Evolutionary conservation across 345 rosid genomes (phyloP).

Genomic region (Linum lewisii): DNA sequence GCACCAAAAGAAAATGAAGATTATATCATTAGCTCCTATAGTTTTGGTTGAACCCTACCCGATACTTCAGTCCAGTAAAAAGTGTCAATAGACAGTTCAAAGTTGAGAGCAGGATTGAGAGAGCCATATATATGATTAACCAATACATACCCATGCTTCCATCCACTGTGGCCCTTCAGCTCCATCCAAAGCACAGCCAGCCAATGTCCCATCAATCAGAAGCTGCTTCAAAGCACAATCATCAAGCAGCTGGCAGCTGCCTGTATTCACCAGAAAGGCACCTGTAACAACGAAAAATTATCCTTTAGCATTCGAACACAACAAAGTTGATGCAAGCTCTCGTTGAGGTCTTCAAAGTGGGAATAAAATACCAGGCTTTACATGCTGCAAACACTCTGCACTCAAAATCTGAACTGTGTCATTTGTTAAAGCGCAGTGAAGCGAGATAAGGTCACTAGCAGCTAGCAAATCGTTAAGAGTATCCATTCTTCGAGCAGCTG

Average conservation of each 20-base stretch:
- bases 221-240: slow-evolving; percentile 92
- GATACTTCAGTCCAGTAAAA: neutral
- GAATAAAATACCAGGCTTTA: slow-evolving; percentile 67
- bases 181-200: slow-evolving; percentile 97
- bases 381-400: slow-evolving; percentile 93
- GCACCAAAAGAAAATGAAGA: neutral
- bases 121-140: slow-evolving; percentile 1
- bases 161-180: slow-evolving; percentile 99
- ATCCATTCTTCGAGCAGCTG: slow-evolving; percentile 96
- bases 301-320: neutral
- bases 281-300: slow-evolving; percentile 31
- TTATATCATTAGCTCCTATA: neutral
- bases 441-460: slow-evolving; percentile 91
- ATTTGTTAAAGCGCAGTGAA: slow-evolving; percentile 78
- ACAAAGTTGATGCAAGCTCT: neutral
- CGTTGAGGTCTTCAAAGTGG: neutral
- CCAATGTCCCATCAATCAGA: slow-evolving; percentile 87
- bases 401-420: slow-evolving; percentile 88
- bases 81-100: neutral
- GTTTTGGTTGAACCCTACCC: neutral
- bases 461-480: slow-evolving; percentile 91
- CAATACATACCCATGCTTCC: slow-evolving; percentile 96
- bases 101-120: neutral
- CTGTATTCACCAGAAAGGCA: slow-evolving; percentile 94
- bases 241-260: slow-evolving; percentile 90